Conservation (phyloP, 139 green algal species). For the Tetradesmus obliquus region DNA sequence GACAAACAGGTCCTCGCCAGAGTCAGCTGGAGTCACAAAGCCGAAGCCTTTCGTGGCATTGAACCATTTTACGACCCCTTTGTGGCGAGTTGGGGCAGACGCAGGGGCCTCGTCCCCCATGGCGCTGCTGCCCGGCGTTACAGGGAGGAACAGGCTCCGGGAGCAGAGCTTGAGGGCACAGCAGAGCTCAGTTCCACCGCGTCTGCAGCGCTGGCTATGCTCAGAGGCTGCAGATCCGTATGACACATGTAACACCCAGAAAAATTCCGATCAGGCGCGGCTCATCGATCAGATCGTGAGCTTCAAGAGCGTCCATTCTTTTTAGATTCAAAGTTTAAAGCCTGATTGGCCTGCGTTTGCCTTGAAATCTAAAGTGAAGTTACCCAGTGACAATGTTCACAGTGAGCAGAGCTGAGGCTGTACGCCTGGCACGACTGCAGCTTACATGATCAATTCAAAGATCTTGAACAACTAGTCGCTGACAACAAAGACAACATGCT, state of each 20-base stretch:
- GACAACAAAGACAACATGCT: no score
- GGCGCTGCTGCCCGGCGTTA: neutral
- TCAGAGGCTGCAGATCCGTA: neutral
- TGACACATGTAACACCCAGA: constrained; percentile 6
- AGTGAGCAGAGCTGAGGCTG: neutral
- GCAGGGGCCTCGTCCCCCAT: constrained; percentile 14
- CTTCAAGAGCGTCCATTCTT: neutral
- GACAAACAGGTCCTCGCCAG: constrained; percentile 94
- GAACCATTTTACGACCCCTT: constrained; percentile 93
- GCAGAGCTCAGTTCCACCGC: neutral
- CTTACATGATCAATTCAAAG: no score
- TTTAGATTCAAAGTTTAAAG: neutral
- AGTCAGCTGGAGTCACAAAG: constrained; percentile 92
- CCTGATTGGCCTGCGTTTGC: neutral
- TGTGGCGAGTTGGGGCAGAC: constrained; percentile 17
- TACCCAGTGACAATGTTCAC: neutral
- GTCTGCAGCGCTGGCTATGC: neutral
- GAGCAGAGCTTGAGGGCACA: neutral
- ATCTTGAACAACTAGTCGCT: no score
- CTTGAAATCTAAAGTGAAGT: neutral
- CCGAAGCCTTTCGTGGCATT: constrained; percentile 94
- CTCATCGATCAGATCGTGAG: neutral
- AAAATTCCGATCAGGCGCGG: neutral
- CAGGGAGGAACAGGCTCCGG: neutral
- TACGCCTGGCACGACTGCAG: neutral